phyloP scores from a whole-genome alignment of 495 filamentous ascomycete species.

The Xylaria bambusicola region DNA sequence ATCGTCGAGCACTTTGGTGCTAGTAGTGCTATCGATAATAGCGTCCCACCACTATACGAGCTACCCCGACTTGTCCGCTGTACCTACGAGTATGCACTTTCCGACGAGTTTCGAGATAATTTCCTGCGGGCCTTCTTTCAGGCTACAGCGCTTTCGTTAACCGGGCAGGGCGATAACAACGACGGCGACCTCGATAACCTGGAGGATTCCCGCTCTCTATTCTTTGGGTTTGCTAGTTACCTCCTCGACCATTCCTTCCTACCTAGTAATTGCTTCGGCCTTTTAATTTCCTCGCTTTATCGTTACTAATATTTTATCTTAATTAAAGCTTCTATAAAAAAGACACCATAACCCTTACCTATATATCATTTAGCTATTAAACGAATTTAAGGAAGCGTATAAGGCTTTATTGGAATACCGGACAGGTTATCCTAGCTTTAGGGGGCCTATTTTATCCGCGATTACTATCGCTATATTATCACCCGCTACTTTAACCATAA shows the following conservation, averaged over 20 bases:
- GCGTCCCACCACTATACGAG: conserved; percentile 12
- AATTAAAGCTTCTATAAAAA: conserved; percentile 15
- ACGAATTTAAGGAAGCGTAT: conserved; percentile 14
- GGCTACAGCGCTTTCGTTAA: conserved; percentile 17
- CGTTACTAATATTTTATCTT: conserved; percentile 5
- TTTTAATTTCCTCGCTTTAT: conserved; percentile 6
- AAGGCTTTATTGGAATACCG: conserved; percentile 22
- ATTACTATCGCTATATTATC: conserved; percentile 23
- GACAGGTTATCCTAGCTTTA: conserved; percentile 13
- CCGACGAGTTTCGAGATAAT: conserved; percentile 23
- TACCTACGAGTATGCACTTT: conserved; percentile 29
- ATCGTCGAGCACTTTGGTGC: conserved; percentile 21
- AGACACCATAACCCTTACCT: conserved; percentile 22
- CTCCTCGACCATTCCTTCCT: conserved; percentile 27
- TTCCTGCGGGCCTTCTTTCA: conserved; percentile 26
- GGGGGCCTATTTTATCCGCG: conserved; percentile 20
- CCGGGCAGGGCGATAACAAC: neutral
- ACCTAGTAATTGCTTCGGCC: conserved; percentile 17
- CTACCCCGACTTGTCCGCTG: conserved; percentile 23
- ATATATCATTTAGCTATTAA: conserved; percentile 19
- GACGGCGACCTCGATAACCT: conserved; percentile 16
- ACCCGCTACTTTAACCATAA: conserved; percentile 12
- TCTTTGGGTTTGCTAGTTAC: conserved; percentile 23
- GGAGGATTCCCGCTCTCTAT: conserved; percentile 2
- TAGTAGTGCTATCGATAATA: neutral